These are phyloP conservation scores for Phylloporus sp. DNA, from an alignment of 768 basidiomycete species.

Conservation along the genomic window DNA sequence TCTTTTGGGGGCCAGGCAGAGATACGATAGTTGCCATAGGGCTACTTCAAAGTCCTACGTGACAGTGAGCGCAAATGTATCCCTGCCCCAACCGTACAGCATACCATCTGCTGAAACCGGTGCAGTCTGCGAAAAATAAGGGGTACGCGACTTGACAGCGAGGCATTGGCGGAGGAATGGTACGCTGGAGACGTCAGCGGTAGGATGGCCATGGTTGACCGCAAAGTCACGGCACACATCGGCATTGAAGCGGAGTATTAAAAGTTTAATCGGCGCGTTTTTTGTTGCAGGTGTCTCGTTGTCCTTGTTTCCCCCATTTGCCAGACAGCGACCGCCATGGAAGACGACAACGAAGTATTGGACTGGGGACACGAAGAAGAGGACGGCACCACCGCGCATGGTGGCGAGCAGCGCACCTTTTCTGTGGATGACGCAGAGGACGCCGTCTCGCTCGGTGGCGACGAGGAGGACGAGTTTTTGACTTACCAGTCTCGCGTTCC, in stretches of 20 bases:
- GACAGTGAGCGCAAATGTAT: background rate
- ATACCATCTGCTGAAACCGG: slow-evolving; percentile 84
- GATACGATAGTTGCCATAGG: slow-evolving; percentile 92
- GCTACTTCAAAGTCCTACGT: slow-evolving; percentile 93
- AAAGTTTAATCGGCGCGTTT: slow-evolving; percentile 17
- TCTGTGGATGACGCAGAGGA: slow-evolving; percentile 48
- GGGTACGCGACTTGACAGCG: slow-evolving; percentile 57
- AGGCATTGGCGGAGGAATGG: slow-evolving; percentile 12
- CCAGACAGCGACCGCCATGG: slow-evolving; percentile 40
- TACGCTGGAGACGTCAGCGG: slow-evolving; percentile 29
- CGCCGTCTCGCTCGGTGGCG: slow-evolving; percentile 69
- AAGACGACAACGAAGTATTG: slow-evolving; percentile 63
- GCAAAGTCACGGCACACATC: slow-evolving; percentile 14
- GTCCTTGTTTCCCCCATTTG: slow-evolving; percentile 14
- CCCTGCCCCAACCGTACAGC: slow-evolving; percentile 12
- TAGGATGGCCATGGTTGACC: slow-evolving; percentile 31
- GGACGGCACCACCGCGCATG: slow-evolving; percentile 37
- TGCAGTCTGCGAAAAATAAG: slow-evolving; percentile 77
- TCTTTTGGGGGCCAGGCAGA: slow-evolving; percentile 87
- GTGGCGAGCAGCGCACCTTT: slow-evolving; percentile 35
- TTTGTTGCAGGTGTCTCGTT: background rate
- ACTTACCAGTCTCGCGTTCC: slow-evolving; percentile 39
- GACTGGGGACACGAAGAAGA: slow-evolving; percentile 66
- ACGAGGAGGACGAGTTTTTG: slow-evolving; percentile 62
- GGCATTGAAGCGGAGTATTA: slow-evolving; percentile 18